Base-by-base conservation (phyloP, 352 stramenopile species). In the Halophytophthora polymorphica region DNA sequence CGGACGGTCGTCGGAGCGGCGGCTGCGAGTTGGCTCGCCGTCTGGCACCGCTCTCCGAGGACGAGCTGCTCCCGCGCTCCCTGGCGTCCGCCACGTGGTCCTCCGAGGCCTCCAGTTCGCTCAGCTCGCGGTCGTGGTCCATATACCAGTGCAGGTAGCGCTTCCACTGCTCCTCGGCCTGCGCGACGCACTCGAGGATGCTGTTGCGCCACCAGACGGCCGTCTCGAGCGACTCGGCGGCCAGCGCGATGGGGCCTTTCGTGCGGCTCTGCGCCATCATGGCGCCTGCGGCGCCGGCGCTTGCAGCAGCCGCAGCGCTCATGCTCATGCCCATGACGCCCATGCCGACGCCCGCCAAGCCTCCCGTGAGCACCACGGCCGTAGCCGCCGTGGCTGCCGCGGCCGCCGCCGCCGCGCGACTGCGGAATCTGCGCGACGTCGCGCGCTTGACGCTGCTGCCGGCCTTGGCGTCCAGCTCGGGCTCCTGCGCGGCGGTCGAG, bases 141-240 rank as follows among this genome's bases (percentile, higher is more conserved):
- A 93, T 87, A 54, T 93, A 93, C 83, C 83, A 93, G 28, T 86
- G 83, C 15, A 93, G 48, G 39, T 93, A 93, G 28, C 79, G 81
- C 29, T 88, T 88, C 83, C 83, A 93, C 56, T 91, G 80, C 52
- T 89, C 77, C 61, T 93, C 83, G 0, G 83, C 80, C 51, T 93
- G 83, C 0, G 79, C 77, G 53, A 93, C 87, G 37, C 83, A 93
- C 50, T 93, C 83, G 0, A 90, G 40, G 44, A 93, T 89, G 49
- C 83, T 91, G 37, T 89, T 90, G 22, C 83, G 77, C 83, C 83
- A 93, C 83, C 83, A 93, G 10, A 83, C 73, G 13, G 83, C 83
- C 37, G 81, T 91, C 65, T 93, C 83, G 0, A 91, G 50, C 2
- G 83, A 93, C 56, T 93, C 83, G 5, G 83, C 83, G 31, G 83